Conservation (phyloP, 2,329 filamentous ascomycete genomes). For the Cryphonectria parasitica region DNA sequence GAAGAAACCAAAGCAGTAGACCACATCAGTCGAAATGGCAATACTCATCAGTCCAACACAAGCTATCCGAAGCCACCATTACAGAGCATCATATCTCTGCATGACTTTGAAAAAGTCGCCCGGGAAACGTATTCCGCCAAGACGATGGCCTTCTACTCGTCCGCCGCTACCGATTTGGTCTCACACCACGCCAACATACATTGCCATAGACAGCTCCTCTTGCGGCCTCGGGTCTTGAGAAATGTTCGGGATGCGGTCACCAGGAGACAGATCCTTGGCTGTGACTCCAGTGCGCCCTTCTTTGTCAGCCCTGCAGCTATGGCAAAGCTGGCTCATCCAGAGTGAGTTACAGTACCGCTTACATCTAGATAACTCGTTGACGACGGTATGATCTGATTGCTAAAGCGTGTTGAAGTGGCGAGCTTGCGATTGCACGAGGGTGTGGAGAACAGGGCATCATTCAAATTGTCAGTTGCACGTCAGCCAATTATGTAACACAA, state of each 20-base stretch:
- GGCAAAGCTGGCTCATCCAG: slow-evolving; percentile 53
- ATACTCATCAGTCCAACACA: not conserved
- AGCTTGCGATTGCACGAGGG: slow-evolving; percentile 53
- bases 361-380: no score
- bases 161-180: slow-evolving; percentile 56
- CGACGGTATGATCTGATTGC: not conserved
- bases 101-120: slow-evolving; percentile 54
- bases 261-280: slow-evolving; percentile 47
- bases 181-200: slow-evolving; percentile 54
- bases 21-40: not conserved
- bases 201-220: slow-evolving; percentile 52
- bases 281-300: slow-evolving; percentile 47
- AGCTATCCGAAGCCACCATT: slow-evolving; percentile 50
- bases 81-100: slow-evolving; percentile 37
- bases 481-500: no score
- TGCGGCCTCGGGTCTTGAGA: slow-evolving; percentile 55
- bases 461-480: slow-evolving; percentile 45
- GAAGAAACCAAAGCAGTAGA: slow-evolving; percentile 36
- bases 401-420: slow-evolving; percentile 41
- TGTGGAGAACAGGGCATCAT: slow-evolving; percentile 52
- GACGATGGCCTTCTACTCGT: slow-evolving; percentile 60
- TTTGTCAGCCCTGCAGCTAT: slow-evolving; percentile 55
- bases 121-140: slow-evolving; percentile 49
- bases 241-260: slow-evolving; percentile 49
- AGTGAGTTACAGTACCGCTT: slow-evolving; percentile 31